These are phyloP conservation scores for Boletus vinaceobasis DNA, from an alignment of 768 basidiomycete species.

Conservation along the genomic window DNA sequence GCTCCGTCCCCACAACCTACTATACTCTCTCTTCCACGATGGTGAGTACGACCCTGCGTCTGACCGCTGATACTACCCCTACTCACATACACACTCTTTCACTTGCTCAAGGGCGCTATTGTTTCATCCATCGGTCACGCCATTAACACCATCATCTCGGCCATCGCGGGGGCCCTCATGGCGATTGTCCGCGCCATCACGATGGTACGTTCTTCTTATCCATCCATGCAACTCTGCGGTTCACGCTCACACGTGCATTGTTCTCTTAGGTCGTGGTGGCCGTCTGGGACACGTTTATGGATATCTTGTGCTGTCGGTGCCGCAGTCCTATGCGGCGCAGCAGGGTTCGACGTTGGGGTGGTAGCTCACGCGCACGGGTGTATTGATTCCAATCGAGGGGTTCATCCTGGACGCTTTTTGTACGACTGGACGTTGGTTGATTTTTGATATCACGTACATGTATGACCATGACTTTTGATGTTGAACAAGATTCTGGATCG, in stretches of 20 bases:
- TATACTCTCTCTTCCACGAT: neutral
- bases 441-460: no score
- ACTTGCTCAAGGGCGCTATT: constrained; percentile 47
- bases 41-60: neutral
- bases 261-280: constrained; percentile 54
- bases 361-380: neutral
- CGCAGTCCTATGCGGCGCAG: constrained; percentile 20
- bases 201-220: constrained; percentile 41
- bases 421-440: neutral
- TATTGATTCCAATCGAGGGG: neutral
- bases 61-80: no score
- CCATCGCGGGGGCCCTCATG: constrained; percentile 49
- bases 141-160: constrained; percentile 56
- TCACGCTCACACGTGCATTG: neutral
- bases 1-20: no score
- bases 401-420: no score
- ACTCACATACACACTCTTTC: neutral
- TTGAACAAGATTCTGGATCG: no score
- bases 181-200: constrained; percentile 57
- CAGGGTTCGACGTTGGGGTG: neutral
- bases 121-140: constrained; percentile 61
- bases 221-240: no score
- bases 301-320: constrained; percentile 43
- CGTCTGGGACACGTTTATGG: constrained; percentile 59
- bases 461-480: no score